Evolutionary conservation across 257 asterid species (phyloP).

Genomic region (Plantago major): DNA sequence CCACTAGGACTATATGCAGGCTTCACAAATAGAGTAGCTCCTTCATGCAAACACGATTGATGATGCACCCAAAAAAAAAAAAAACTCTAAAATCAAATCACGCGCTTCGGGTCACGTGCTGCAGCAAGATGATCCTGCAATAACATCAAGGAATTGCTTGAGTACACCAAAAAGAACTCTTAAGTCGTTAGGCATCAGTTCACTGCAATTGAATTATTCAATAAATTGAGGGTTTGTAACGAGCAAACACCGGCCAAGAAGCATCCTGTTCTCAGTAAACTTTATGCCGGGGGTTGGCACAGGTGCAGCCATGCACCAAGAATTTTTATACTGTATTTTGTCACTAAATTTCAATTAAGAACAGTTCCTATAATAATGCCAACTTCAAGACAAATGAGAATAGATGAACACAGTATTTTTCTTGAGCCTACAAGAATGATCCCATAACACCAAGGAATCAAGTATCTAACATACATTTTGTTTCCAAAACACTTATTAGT

Average conservation of each 20-base stretch:
- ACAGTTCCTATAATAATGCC: conserved; percentile 1
- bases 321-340: neutral
- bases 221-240: neutral
- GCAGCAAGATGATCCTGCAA: conserved; percentile 93
- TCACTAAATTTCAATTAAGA: neutral
- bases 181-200: neutral
- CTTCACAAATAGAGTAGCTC: conserved; percentile 7
- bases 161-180: conserved; percentile 6
- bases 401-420: neutral
- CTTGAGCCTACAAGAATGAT: conserved; percentile 2
- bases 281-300: neutral
- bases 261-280: neutral
- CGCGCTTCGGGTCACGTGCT: conserved; percentile 78
- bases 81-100: conserved; percentile 33
- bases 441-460: conserved; percentile 4
- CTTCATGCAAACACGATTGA: conserved; percentile 13
- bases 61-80: neutral
- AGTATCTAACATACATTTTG: conserved; percentile 13
- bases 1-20: conserved; percentile 7
- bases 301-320: neutral
- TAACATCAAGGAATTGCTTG: conserved; percentile 8
- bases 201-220: neutral
- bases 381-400: conserved; percentile 1
- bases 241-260: conserved; percentile 11
- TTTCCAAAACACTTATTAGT: conserved; percentile 7